phyloP scores from a whole-genome alignment of 2,329 filamentous ascomycete species.

The Venturia effusa region DNA sequence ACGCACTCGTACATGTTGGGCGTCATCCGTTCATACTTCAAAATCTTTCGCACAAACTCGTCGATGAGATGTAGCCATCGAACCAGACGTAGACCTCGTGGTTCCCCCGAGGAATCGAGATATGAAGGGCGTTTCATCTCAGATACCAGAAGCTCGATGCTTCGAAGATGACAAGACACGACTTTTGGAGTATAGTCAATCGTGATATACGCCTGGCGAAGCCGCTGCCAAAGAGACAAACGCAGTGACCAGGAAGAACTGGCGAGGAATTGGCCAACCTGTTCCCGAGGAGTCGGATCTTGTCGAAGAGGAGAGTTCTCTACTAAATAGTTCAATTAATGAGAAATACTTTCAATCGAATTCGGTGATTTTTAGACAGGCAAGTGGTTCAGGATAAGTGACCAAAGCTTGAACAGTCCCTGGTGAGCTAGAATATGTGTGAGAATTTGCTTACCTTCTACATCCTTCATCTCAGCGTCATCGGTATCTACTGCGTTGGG shows the following conservation, averaged over 20 bases:
- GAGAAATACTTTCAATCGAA: background rate
- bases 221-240: slow-evolving; percentile 77
- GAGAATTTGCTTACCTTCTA: background rate
- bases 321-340: background rate
- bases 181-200: slow-evolving; percentile 84
- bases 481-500: background rate
- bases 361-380: no score
- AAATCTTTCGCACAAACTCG: slow-evolving; percentile 59
- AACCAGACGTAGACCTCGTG: slow-evolving; percentile 61
- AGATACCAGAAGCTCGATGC: slow-evolving; percentile 69
- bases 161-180: slow-evolving; percentile 74
- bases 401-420: background rate
- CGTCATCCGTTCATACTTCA: slow-evolving; percentile 55
- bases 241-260: slow-evolving; percentile 73
- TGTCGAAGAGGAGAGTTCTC: background rate
- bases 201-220: slow-evolving; percentile 78
- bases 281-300: slow-evolving; percentile 39
- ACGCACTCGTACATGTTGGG: slow-evolving; percentile 74
- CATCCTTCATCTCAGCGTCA: background rate
- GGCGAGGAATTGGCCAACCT: slow-evolving; percentile 77
- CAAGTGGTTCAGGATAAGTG: background rate
- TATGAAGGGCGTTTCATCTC: slow-evolving; percentile 55
- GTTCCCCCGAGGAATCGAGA: slow-evolving; percentile 43
- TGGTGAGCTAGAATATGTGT: background rate
- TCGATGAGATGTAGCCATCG: slow-evolving; percentile 71